Base-by-base conservation (phyloP, 345 rosid genomes). In the Excoecaria agallocha region DNA sequence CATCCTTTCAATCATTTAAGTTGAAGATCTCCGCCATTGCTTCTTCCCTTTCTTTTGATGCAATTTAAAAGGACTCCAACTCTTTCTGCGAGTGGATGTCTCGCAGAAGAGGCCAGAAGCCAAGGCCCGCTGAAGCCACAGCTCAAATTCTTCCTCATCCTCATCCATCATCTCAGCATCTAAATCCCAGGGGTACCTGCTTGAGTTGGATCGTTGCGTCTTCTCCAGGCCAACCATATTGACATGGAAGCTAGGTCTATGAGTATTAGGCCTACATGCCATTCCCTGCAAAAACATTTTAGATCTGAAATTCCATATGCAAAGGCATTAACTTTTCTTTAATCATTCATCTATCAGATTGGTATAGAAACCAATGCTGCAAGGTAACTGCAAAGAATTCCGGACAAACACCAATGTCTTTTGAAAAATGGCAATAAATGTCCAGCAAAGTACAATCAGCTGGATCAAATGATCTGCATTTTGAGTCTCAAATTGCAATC, bases 241-340 rank as follows among this genome's bases (percentile, higher is more conserved):
- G 69, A 95, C 97, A 68, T 89, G 97, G 87, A 93, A 93, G 82
- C 98, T 93, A 24, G 98, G 98, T 50, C 96, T 84, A 80, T 93
- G 99, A 38, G 98, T 93, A 84, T 95, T 91, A n/a, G 98, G 98
- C 84, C 96, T 82, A 78, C 98, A 93, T 3, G 90, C 94, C 98
- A 95, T 90, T 74, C 98, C 97, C 98, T 94, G 86, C 79, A 85
- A 76, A 68, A 4, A 3, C 73, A 39, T 72, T 12, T 19, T 13
- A 39, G 51, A 51, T 25, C 50, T 38, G 54, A 52, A 54, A 66
- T 57, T 52, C 39, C 66, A 75, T 10, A 68, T 2, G 38, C 8
- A 10, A 17, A 38, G 25, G 22, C 13, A 7, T 20, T 11, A 43
- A 9, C 24, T 56, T 56, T 56, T 1, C 22, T 56, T 56, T 9